Percentiles rank a stretch among this genome's conserved stretches.
Evolutionary conservation across 2,329 filamentous ascomycete species (phyloP).

Genomic region (Cadophora sp.): DNA sequence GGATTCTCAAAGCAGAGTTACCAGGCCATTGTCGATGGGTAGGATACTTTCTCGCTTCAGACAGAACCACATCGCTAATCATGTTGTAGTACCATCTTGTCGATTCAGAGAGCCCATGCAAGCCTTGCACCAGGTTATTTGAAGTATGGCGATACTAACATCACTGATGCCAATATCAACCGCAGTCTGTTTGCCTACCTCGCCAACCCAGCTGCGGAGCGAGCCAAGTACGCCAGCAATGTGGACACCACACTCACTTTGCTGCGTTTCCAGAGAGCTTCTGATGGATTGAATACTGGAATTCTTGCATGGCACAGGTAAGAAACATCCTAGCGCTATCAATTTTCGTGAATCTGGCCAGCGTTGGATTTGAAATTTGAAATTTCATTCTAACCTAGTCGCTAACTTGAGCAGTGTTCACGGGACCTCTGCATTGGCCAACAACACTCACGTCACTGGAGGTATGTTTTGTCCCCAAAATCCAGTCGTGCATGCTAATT

Average conservation of each 20-base stretch:
- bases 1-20: constrained; percentile 89
- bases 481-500: constrained; percentile 7
- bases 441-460: constrained; percentile 88
- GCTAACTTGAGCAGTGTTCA: constrained; percentile 64
- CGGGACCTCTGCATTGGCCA: constrained; percentile 87
- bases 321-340: constrained; percentile 44
- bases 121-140: constrained; percentile 70
- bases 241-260: constrained; percentile 80
- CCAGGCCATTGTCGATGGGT: constrained; percentile 85
- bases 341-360: neutral
- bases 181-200: constrained; percentile 87
- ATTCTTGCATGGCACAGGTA: constrained; percentile 78
- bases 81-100: constrained; percentile 63
- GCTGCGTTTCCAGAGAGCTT: constrained; percentile 76
- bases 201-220: constrained; percentile 80
- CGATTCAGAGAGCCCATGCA: constrained; percentile 82
- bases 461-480: constrained; percentile 14
- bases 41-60: neutral
- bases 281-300: constrained; percentile 77
- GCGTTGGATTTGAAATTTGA: neutral
- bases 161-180: constrained; percentile 83
- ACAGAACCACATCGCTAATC: neutral
- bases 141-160: constrained; percentile 70
- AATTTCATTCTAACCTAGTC: neutral
- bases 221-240: constrained; percentile 66